These are phyloP conservation scores for Antitrichia curtipendula DNA, from an alignment of 225 moss, liverwort and hornwort species.

Conservation along the genomic window DNA sequence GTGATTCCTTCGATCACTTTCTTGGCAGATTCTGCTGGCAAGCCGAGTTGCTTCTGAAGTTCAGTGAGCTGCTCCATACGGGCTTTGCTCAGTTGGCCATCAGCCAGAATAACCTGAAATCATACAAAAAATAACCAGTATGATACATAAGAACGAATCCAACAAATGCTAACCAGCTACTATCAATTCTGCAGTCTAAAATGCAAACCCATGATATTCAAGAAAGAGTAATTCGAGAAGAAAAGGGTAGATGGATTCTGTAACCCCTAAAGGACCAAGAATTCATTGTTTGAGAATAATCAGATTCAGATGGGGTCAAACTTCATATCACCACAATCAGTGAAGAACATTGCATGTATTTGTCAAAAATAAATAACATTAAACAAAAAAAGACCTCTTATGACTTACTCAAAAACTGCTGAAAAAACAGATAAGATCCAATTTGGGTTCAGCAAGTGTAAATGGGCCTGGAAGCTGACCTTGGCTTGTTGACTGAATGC, in stretches of 20 bases:
- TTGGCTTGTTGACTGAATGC: conserved; percentile 97
- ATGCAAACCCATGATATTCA: background rate
- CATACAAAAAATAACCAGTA: background rate
- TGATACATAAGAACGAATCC: background rate
- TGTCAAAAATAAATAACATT: background rate
- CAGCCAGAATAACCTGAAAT: conserved; percentile 84
- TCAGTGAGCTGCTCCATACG: conserved; percentile 93
- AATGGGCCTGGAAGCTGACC: conserved; percentile 18
- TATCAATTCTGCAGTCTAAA: background rate
- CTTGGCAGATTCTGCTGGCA: conserved; percentile 86
- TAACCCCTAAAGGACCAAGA: background rate
- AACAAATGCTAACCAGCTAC: background rate
- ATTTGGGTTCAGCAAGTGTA: too few relatives aligned
- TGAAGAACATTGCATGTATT: background rate
- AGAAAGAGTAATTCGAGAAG: background rate
- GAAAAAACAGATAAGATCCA: background rate
- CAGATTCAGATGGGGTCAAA: background rate
- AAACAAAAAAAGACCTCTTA: background rate
- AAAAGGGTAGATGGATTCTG: background rate
- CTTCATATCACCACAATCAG: background rate
- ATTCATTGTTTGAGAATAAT: background rate
- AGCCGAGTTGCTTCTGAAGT: conserved; percentile 85
- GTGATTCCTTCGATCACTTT: conserved; percentile 90
- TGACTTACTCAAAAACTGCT: background rate
- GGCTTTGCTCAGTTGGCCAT: conserved; percentile 84